phyloP scores from a whole-genome alignment of 1,284 basidiomycete species.

The Cutaneotrichosporon spelunceum region DNA sequence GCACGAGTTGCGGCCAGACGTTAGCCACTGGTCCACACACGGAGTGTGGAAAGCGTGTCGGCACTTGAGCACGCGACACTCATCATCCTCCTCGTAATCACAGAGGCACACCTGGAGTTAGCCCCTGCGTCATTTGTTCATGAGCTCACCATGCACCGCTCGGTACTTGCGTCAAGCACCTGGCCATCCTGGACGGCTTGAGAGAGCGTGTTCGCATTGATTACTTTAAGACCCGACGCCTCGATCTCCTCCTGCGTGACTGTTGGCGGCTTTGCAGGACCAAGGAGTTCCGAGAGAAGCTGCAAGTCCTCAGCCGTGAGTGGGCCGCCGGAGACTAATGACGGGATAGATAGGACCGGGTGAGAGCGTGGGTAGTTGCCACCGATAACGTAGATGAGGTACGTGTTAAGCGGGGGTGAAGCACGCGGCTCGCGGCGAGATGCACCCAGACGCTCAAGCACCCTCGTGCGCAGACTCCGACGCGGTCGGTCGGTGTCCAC shows the following conservation, averaged over 20 bases:
- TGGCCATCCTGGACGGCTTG: slow-evolving; percentile 60
- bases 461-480: slow-evolving; percentile 32
- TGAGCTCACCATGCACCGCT: slow-evolving; percentile 60
- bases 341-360: slow-evolving; percentile 71
- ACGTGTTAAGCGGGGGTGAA: slow-evolving; percentile 37
- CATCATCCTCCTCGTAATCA: slow-evolving; percentile 70
- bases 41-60: slow-evolving; percentile 77
- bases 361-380: slow-evolving; percentile 80
- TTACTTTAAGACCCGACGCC: slow-evolving; percentile 68
- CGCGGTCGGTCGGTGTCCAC: slow-evolving; percentile 5
- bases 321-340: slow-evolving; percentile 59
- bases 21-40: slow-evolving; percentile 82
- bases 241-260: slow-evolving; percentile 76
- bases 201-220: slow-evolving; percentile 59
- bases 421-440: slow-evolving; percentile 15
- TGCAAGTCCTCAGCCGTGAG: slow-evolving; percentile 61
- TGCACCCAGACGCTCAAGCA: slow-evolving; percentile 24
- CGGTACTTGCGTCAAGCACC: slow-evolving; percentile 70
- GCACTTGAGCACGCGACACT: slow-evolving; percentile 73
- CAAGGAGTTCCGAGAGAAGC: slow-evolving; percentile 61
- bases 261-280: slow-evolving; percentile 58
- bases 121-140: neutral
- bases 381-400: slow-evolving; percentile 57
- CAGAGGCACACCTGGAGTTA: slow-evolving; percentile 71
- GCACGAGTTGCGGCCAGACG: slow-evolving; percentile 79